Percentiles rank a stretch among this genome's conserved stretches.
Conservation (phyloP, 2,329 filamentous ascomycete species). For the Fusarium burgessii region DNA sequence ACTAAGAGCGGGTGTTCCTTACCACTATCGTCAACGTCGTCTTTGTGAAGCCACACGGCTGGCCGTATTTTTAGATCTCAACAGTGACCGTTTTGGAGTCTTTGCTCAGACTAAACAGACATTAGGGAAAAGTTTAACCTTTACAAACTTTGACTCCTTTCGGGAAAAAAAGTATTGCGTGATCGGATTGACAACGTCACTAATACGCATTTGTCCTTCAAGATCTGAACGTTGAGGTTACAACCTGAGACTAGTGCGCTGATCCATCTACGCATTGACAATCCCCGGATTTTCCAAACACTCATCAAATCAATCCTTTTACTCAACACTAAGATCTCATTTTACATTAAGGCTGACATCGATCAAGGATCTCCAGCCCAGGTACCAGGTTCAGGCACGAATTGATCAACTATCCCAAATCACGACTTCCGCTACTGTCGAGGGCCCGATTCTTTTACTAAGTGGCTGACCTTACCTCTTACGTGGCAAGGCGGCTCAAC, state of each 20-base stretch:
- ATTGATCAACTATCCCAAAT: background rate
- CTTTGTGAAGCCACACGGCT: background rate
- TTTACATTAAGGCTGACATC: background rate
- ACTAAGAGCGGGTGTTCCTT: background rate
- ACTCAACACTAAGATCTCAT: background rate
- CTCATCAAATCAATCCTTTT: background rate
- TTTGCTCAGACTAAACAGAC: fast-evolving
- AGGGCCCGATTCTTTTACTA: background rate
- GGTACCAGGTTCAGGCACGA: background rate
- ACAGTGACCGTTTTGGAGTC: fast-evolving
- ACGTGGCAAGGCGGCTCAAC: background rate
- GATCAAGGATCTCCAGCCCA: background rate
- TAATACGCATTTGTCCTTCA: background rate
- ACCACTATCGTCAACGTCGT: background rate
- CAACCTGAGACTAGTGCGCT: background rate
- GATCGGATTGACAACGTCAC: background rate
- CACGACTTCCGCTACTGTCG: background rate
- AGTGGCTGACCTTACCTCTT: background rate
- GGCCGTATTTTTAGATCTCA: background rate
- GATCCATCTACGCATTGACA: background rate
- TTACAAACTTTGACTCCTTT: background rate
- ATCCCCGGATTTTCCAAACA: background rate
- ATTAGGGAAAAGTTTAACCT: background rate
- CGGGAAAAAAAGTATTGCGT: background rate
- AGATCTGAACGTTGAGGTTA: too few species aligned